Evolutionary conservation across 2,329 filamentous ascomycete genomes (phyloP), one percentile per base, ranked within the genome.

Genomic region (Botrytis deweyae): DNA sequence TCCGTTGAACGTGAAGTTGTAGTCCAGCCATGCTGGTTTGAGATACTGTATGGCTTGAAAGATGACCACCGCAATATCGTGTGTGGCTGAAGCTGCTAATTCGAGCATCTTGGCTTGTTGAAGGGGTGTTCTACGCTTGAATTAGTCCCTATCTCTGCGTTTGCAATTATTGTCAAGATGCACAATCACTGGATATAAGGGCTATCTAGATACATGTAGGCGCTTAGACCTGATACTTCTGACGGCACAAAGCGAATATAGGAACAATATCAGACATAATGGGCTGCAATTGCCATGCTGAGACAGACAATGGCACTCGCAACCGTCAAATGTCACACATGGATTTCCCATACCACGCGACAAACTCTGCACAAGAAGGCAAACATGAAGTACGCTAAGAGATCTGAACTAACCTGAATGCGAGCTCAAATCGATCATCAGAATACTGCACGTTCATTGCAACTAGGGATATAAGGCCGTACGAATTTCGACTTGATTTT

Each of bases 371-470:
- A 55, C 38, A 38, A 46, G 22, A 16, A n/a, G 36, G 40, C n/a
- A 49, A 58, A 42, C 29, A 44, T 25, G 25, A 42, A 58, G 38
- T 44, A 33, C n/a, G n/a, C 33, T 25, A 42, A 10, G 38, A 42
- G 66, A 58, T 38, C 22, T 33, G 58, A 49, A 73, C 72, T 73
- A 40, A 73, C 33, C 86, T 86, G 66, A 93, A 93, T 2, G 87
- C 87, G 65, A 93, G 81, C 75, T 91, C 89, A 76, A 93, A 89
- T 25, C 87, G 87, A 80, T 93, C 91, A 78, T 93, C 91, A 10
- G 84, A 83, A 73, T 88, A 86, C 77, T 87, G 87, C 77, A 92
- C 86, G 72, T 86, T 86, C 65, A 92, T 81, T 44, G 87, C 85
- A 22, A 87, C 87, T 58, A 93, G 81, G 25, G 88, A 89, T 76